These are phyloP conservation scores for Coffea canephora DNA, from an alignment of 257 asterid species.

Conservation along the genomic window DNA sequence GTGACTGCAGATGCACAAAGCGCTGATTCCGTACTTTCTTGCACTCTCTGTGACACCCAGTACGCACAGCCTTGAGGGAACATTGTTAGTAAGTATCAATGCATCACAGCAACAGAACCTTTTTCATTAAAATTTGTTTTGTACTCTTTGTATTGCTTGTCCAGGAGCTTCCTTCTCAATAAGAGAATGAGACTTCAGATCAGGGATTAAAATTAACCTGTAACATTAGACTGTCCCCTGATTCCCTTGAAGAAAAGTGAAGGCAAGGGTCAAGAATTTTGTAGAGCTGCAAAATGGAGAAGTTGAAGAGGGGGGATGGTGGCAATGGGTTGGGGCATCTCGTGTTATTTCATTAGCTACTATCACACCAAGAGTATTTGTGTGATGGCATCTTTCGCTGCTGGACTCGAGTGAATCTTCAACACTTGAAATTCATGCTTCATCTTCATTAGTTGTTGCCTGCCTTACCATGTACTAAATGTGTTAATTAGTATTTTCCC, in stretches of 20 bases:
- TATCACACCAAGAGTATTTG: neutral
- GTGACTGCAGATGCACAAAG: conserved; percentile 83
- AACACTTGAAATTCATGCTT: neutral
- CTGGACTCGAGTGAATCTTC: neutral
- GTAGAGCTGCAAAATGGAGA: too few species aligned
- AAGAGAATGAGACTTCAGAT: neutral
- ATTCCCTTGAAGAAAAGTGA: neutral
- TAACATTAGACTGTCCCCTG: neutral
- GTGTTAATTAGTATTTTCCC: neutral
- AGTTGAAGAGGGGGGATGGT: neutral
- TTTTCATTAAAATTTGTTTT: neutral
- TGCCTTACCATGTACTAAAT: neutral
- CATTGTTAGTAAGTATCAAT: conserved; percentile 55
- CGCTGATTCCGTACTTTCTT: conserved; percentile 75
- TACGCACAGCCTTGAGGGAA: conserved; percentile 96
- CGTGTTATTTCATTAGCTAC: neutral
- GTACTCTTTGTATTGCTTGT: neutral
- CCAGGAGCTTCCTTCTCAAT: neutral
- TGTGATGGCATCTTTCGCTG: neutral
- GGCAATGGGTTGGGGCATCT: neutral
- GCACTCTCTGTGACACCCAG: conserved; percentile 81
- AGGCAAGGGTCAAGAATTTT: neutral
- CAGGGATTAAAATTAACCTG: neutral
- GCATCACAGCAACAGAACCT: neutral
- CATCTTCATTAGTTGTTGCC: neutral